Base-by-base conservation (phyloP, 768 basidiomycete genomes). In the Paxillus rubicundulus region DNA sequence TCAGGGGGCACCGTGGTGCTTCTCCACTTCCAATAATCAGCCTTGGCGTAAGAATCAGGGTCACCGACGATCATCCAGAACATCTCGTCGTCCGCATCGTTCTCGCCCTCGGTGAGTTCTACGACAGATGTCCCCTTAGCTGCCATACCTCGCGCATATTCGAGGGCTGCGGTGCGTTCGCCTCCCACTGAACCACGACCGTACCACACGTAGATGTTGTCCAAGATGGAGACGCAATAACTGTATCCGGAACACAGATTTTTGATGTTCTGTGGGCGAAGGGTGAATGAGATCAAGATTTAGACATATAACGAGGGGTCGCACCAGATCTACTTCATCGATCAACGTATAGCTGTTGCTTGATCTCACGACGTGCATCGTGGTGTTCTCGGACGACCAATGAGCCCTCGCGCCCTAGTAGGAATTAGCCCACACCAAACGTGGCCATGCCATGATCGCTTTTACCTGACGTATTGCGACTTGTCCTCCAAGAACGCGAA, bases 11-110 rank as follows among this genome's bases (percentile, higher is more conserved):
- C 49, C n/a, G 72, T 66, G 16, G 60, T 65, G 21, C 68, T 68
- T 59, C 86, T 78, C 87, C 89, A 93, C 62, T 67, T 79, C 91
- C 91, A 93, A 65, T 92, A 86, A 58, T 92, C 82, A 1, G 91
- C 91, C 39, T 79, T 83, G 3, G 89, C 89, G 63, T 84, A 91
- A 4, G 60, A 56, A 2, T 79, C 78, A 2, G 82, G 77, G 20
- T 88, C 81, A n/a, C 90, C 90, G 3, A 92, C 74, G 34, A 88
- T 79, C 82, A 89, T 84, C 87, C 91, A 91, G 63, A 93, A 91
- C 80, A 91, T 83, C 53, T 90, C 87, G 49, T 90, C 85, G 14
- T 76, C 73, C 20, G 69, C 61, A 37, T 86, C 85, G 47, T 76
- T 77, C 59, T 81, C 79, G n/a, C 82, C 81, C 60, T 92, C 88